phyloP scores from a whole-genome alignment of 495 filamentous ascomycete species.

The Trichoderma parareesei region DNA sequence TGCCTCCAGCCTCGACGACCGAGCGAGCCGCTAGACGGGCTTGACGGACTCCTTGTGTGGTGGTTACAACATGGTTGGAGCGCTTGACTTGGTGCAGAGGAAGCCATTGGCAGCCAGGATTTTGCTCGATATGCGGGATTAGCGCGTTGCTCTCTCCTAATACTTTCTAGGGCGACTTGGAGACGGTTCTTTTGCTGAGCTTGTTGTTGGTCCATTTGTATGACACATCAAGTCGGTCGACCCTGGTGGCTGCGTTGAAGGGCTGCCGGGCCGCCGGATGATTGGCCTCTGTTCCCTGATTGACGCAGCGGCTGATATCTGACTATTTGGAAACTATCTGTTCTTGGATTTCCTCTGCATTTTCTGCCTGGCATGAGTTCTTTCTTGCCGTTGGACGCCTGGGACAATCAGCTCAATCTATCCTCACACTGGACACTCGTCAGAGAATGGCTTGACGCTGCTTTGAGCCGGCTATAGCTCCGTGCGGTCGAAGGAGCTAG shows the following conservation, averaged over 20 bases:
- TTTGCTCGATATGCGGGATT: neutral
- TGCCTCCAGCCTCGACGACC: neutral
- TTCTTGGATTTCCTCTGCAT: neutral
- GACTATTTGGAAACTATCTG: neutral
- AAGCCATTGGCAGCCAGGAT: neutral
- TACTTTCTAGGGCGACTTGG: neutral
- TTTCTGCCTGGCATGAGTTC: neutral
- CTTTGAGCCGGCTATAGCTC: neutral
- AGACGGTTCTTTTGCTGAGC: neutral
- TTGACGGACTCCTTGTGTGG: neutral
- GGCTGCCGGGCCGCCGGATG: neutral
- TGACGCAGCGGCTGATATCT: conserved; percentile 3
- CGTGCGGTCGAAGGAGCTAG: neutral
- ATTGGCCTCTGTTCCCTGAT: neutral
- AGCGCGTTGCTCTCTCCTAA: neutral
- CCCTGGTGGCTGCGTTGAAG: neutral
- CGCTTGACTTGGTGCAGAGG: neutral
- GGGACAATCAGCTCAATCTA: neutral
- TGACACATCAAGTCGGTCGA: neutral
- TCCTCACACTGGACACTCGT: neutral
- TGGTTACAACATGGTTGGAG: neutral
- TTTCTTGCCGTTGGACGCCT: neutral
- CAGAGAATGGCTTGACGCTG: neutral
- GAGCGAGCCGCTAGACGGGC: conserved; percentile 1
- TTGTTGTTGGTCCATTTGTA: neutral